phyloP scores from a whole-genome alignment of 345 rosid genomes.

The Rhodamnia rubescens region DNA sequence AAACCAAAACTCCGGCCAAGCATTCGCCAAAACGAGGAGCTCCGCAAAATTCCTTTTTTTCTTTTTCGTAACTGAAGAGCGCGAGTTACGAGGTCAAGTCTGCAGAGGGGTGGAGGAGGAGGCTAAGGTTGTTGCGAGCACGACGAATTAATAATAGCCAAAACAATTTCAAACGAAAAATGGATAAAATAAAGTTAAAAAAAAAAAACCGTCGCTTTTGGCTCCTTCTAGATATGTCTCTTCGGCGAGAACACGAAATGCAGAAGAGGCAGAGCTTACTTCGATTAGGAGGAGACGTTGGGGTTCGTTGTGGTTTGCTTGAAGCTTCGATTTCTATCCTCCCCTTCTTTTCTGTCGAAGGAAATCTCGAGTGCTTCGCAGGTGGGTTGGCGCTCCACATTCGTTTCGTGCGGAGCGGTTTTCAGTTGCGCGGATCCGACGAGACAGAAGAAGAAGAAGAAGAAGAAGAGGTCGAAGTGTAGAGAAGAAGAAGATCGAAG shows the following conservation, averaged over 20 bases:
- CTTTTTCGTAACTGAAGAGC: slow-evolving; percentile 1
- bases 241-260: background rate
- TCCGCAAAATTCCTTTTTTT: background rate
- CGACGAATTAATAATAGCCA: background rate
- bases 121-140: background rate
- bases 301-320: background rate
- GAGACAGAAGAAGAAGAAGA: background rate
- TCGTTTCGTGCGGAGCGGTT: background rate
- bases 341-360: background rate
- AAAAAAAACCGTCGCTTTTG: background rate
- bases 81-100: slow-evolving; percentile 5
- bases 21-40: slow-evolving; percentile 3
- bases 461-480: background rate
- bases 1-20: background rate
- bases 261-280: background rate
- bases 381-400: background rate
- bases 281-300: background rate
- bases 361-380: background rate
- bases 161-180: background rate
- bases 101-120: background rate
- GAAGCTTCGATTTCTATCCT: background rate
- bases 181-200: background rate
- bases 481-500: background rate
- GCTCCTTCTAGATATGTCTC: background rate
- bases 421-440: background rate